Percentiles rank a stretch among this genome's conserved stretches.
phyloP scores from a whole-genome alignment of 2,329 filamentous ascomycete genomes.

The Pseudocercospora cruenta region DNA sequence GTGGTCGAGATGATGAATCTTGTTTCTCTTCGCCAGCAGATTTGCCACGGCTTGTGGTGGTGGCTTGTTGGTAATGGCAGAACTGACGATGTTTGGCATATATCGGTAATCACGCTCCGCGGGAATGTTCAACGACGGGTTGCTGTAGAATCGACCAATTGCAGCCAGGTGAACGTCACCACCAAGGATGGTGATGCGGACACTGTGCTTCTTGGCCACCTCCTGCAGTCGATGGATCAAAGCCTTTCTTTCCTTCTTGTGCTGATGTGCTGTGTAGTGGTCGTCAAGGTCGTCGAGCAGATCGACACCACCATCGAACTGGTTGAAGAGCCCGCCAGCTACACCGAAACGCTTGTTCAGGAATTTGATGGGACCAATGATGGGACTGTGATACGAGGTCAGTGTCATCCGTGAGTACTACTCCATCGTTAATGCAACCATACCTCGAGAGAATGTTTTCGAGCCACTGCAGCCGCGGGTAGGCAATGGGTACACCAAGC shows the following conservation, averaged over 20 bases:
- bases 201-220: slow-evolving; percentile 57
- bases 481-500: slow-evolving; percentile 72
- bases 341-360: slow-evolving; percentile 88
- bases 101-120: slow-evolving; percentile 64
- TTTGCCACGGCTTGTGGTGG: slow-evolving; percentile 68
- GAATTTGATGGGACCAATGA: slow-evolving; percentile 87
- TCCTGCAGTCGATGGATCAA: slow-evolving; percentile 69
- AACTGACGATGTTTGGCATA: slow-evolving; percentile 67
- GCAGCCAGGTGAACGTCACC: slow-evolving; percentile 68
- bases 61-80: slow-evolving; percentile 70
- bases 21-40: slow-evolving; percentile 64
- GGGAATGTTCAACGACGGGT: slow-evolving; percentile 59
- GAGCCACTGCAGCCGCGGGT: slow-evolving; percentile 84
- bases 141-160: slow-evolving; percentile 66
- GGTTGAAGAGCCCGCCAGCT: slow-evolving; percentile 84
- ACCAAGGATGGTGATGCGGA: slow-evolving; percentile 65
- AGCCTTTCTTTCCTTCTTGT: slow-evolving; percentile 83
- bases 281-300: slow-evolving; percentile 68
- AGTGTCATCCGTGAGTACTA: background rate
- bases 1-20: slow-evolving; percentile 66
- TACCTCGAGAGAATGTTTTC: slow-evolving; percentile 74
- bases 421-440: slow-evolving; percentile 29
- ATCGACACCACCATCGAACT: slow-evolving; percentile 80
- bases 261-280: slow-evolving; percentile 84
- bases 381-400: slow-evolving; percentile 58